Evolutionary conservation across 2,329 filamentous ascomycete genomes (phyloP), one percentile per base, ranked within the genome.

Genomic region (Fusarium sp.): DNA sequence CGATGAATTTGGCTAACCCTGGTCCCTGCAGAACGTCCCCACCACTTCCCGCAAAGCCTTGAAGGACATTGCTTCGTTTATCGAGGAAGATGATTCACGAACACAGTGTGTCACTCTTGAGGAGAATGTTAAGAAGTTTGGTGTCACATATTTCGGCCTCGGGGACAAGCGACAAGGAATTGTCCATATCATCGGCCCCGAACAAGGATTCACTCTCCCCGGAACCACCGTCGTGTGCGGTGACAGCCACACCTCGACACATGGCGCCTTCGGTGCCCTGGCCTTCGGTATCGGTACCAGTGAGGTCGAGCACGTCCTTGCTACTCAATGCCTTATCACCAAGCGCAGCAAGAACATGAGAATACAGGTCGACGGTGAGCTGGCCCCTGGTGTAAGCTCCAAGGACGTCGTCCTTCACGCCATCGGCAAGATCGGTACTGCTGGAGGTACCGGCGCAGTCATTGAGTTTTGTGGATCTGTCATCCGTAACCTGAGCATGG

Each of bases 271-370:
- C 75, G 96, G 96, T 71, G 88, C 94, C 73, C 88, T 98, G 66
- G 96, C 96, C 40, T 97, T 97, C 77, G 96, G 96, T 79, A 99
- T 99, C 76, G 96, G 96, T 74, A 99, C 96, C 66, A 97, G 93
- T 78, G 96, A 99, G 83, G 96, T 98, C 71, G 96, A 99, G 86
- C 95, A 99, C 81, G 96, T 99, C 67, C 87, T 99, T 58, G 96
- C 96, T 52, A 98, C 96, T 15, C 96, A 98, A 81, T 97, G 94
- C 62, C 84, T 99, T 71, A 94, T 97, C 79, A 97, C 94, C 67
- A 93, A 93, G 83, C 88, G 94, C 77, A 97, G 93, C 82, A 98
- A 97, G 85, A 98, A 99, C 85, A 98, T 99, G 95, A 91, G 93
- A 76, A 91, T 99, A 75, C 92, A 97, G 81, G 92, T 98, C 64